phyloP scores from a whole-genome alignment of 2,329 filamentous ascomycete species.

The Aspergillus texensis region DNA sequence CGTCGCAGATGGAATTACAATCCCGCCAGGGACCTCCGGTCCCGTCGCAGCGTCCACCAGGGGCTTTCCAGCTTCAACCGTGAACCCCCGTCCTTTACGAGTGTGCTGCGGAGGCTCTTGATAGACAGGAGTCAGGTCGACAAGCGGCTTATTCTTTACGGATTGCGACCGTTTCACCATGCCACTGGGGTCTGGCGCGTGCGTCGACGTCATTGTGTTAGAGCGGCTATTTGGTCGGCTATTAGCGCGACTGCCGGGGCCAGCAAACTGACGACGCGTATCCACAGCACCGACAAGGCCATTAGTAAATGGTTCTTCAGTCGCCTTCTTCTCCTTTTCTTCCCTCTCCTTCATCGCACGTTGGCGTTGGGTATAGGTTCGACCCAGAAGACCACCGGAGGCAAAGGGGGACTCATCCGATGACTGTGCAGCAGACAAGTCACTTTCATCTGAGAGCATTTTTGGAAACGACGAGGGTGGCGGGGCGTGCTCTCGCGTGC shows the following conservation, averaged over 20 bases:
- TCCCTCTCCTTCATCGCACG: conserved; percentile 44
- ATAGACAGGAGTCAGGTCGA: conserved; percentile 69
- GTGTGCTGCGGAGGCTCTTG: conserved; percentile 59
- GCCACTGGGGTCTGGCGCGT: conserved; percentile 25
- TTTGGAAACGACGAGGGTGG: conserved; percentile 35
- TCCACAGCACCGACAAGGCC: conserved; percentile 58
- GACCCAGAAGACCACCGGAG: conserved; percentile 40
- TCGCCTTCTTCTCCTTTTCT: conserved; percentile 30
- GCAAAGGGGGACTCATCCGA: conserved; percentile 38
- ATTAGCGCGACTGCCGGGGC: not conserved
- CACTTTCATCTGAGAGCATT: conserved; percentile 28
- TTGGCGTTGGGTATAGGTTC: conserved; percentile 44
- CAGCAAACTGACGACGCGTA: conserved; percentile 30
- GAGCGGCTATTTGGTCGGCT: conserved; percentile 30
- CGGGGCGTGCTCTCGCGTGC: conserved; percentile 31
- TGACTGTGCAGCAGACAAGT: conserved; percentile 20
- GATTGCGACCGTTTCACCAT: conserved; percentile 52
- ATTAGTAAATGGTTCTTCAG: conserved; percentile 52
- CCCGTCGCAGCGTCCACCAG: conserved; percentile 48
- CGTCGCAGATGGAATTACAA: conserved; percentile 42
- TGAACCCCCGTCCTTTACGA: conserved; percentile 40
- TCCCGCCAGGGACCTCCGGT: conserved; percentile 37
- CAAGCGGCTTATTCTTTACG: conserved; percentile 59
- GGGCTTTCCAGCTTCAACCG: conserved; percentile 46
- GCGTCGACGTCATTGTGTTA: conserved; percentile 36